phyloP scores from a whole-genome alignment of 139 green algal species.

The Chlorella sp. region DNA sequence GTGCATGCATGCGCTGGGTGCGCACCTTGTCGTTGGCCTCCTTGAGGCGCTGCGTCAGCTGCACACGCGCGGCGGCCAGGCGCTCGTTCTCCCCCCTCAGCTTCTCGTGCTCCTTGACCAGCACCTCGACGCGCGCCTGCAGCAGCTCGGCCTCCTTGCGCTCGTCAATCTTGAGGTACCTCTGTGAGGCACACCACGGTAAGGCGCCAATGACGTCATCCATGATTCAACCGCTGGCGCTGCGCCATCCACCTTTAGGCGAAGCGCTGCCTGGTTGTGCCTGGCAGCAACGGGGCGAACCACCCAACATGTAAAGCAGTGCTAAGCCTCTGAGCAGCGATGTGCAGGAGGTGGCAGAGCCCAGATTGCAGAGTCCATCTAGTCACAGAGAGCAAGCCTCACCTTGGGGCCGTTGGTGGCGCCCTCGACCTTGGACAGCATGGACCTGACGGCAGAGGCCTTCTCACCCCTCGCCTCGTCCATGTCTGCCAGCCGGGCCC shows the following conservation, averaged over 20 bases:
- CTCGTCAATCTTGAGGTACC: constrained; percentile 6
- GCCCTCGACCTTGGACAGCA: background rate
- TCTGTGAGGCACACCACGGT: no score
- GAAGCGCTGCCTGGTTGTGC: no score
- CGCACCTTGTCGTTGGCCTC: constrained; percentile 5
- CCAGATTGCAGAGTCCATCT: no score
- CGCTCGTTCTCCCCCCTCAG: constrained; percentile 3
- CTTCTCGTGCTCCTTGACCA: background rate
- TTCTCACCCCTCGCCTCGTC: background rate
- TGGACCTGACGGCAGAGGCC: background rate
- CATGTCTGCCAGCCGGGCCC: background rate
- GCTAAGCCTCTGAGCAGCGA: background rate
- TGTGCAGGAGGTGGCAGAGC: background rate
- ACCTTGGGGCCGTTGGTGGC: background rate
- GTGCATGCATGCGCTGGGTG: no score
- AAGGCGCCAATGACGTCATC: no score
- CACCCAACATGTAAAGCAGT: no score
- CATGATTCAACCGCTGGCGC: no score
- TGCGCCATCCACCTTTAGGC: no score
- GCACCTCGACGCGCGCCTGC: constrained; percentile 2
- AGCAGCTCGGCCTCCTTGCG: constrained; percentile 4
- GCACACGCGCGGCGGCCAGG: background rate
- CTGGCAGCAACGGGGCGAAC: background rate
- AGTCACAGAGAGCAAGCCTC: no score
- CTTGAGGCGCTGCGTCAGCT: constrained; percentile 2